Evolutionary conservation across 1,284 basidiomycete species (phyloP).

Genomic region (Ceratobasidium sp.): DNA sequence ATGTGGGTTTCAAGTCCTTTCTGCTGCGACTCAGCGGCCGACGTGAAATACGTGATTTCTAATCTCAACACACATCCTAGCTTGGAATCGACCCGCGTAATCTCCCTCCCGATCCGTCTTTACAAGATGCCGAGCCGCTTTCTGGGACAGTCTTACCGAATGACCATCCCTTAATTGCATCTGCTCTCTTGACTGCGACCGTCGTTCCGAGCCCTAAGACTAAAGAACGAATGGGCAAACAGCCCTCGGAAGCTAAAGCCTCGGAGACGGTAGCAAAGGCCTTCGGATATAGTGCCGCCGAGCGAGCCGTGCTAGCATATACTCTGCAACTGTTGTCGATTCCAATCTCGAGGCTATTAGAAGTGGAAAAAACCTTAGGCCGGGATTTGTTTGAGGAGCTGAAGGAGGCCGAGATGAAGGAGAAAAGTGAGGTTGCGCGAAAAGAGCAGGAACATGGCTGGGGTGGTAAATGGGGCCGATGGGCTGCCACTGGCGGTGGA

Average conservation of each 20-base stretch:
- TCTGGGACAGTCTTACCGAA: not conserved
- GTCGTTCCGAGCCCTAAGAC: conserved; percentile 18
- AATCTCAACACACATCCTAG: not conserved
- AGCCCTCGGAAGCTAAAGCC: not conserved
- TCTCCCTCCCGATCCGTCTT: conserved; percentile 21
- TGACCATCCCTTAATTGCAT: not conserved
- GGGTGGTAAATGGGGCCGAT: conserved; percentile 61
- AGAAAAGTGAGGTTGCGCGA: conserved; percentile 59
- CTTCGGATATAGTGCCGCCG: conserved; percentile 58
- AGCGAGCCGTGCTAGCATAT: conserved; percentile 56
- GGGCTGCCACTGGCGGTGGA: conserved; percentile 64
- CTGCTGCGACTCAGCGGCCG: not conserved
- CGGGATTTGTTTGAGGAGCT: conserved; percentile 60
- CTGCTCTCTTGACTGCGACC: conserved; percentile 17
- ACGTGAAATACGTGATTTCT: not conserved
- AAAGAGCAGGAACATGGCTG: conserved; percentile 61
- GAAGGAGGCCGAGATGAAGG: conserved; percentile 48
- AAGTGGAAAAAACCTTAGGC: conserved; percentile 58
- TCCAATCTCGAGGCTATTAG: conserved; percentile 52
- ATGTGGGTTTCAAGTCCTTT: conserved; percentile 13
- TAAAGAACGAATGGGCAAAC: conserved; percentile 4
- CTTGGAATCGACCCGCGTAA: conserved; percentile 16
- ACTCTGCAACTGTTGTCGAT: conserved; percentile 58
- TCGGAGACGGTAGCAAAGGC: conserved; percentile 11
- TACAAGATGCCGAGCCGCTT: conserved; percentile 3